A percentile compares a stretch with the other conserved stretches of the same genome.
Conservation (phyloP, 179 eudicot genomes). For the Monotropa hypopitys region DNA sequence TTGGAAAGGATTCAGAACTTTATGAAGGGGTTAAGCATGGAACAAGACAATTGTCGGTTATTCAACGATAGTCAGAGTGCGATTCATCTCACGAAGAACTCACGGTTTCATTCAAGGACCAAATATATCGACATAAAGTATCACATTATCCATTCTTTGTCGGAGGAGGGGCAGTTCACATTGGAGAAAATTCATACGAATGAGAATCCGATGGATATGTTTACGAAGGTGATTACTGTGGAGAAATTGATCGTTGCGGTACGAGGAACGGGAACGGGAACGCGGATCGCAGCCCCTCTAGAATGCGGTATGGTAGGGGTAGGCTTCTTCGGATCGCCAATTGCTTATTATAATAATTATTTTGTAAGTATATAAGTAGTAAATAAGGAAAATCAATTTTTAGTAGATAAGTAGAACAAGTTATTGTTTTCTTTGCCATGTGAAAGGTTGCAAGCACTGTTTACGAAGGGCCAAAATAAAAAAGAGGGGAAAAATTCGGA, state of each 20-base stretch:
- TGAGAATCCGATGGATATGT: background rate
- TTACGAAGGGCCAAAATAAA: no score
- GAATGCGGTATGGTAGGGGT: no score
- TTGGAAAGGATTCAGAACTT: background rate
- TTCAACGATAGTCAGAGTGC: background rate
- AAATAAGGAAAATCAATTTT: no score
- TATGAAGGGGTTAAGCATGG: background rate
- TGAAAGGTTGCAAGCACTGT: no score
- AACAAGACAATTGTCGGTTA: background rate
- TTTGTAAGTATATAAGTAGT: no score
- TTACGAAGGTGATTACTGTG: background rate
- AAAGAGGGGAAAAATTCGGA: no score
- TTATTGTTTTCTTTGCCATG: no score
- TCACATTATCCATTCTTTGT: background rate
- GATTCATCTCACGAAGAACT: background rate
- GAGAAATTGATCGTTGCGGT: background rate
- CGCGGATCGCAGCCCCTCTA: no score
- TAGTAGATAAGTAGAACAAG: no score
- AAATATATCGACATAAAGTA: background rate
- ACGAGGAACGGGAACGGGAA: no score
- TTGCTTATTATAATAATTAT: no score
- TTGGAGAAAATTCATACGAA: background rate
- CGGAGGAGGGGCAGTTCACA: background rate
- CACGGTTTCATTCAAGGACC: background rate
- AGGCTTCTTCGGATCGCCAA: no score